Evolutionary conservation across 1,139 yeast genomes (phyloP).

Genomic region (Saccharomyces hybrid): DNA sequence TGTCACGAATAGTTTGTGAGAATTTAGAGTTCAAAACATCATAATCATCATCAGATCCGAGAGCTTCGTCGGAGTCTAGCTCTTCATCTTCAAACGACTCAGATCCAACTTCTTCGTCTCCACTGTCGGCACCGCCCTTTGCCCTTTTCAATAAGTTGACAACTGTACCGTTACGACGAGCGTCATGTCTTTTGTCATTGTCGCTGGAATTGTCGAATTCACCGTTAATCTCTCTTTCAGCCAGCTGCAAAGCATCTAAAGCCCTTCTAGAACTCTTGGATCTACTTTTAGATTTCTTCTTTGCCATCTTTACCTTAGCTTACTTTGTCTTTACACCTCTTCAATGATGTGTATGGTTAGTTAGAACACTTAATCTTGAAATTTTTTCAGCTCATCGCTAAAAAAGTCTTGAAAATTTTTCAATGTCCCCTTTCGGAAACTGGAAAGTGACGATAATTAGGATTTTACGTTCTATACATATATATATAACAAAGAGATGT

Average conservation of each 20-base stretch:
- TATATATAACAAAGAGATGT: neutral
- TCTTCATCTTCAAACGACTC: slow-evolving; percentile 58
- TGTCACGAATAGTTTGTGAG: slow-evolving; percentile 60
- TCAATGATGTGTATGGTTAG: neutral
- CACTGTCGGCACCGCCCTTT: slow-evolving; percentile 15
- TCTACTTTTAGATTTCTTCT: slow-evolving; percentile 25
- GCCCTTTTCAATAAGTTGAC: slow-evolving; percentile 33
- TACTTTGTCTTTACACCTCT: neutral
- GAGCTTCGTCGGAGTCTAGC: slow-evolving; percentile 66
- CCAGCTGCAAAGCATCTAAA: slow-evolving; percentile 44
- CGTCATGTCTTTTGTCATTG: slow-evolving; percentile 31
- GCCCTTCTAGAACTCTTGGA: slow-evolving; percentile 32
- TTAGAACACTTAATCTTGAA: neutral
- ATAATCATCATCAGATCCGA: slow-evolving; percentile 68
- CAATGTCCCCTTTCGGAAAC: neutral
- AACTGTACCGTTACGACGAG: slow-evolving; percentile 30
- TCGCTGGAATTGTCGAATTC: slow-evolving; percentile 28
- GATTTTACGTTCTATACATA: neutral
- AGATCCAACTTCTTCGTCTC: slow-evolving; percentile 35
- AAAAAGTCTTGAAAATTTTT: slow-evolving; percentile 3
- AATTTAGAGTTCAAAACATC: slow-evolving; percentile 63
- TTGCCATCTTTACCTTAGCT: slow-evolving; percentile 23
- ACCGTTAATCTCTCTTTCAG: slow-evolving; percentile 35
- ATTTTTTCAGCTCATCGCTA: slow-evolving; percentile 10
- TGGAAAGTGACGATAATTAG: neutral